Percentiles rank a stretch among this genome's conserved stretches.
Evolutionary conservation across 768 basidiomycete species (phyloP).

Genomic region (Psilocybe cyanescens): DNA sequence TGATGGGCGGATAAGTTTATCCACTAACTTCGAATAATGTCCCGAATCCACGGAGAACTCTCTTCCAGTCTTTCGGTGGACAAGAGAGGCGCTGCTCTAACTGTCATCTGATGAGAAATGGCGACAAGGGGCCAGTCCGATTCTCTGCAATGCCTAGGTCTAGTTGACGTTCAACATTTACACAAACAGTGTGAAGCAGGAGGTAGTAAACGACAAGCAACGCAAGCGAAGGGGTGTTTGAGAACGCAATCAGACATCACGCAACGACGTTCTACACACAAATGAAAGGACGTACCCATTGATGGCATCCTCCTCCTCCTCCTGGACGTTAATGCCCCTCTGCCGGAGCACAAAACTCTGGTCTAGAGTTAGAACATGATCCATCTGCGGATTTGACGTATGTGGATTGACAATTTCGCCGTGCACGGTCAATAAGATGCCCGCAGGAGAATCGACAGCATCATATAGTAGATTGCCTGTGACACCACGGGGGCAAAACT

Average conservation of each 20-base stretch:
- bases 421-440: slow-evolving; percentile 29
- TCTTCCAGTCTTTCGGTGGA: slow-evolving; percentile 18
- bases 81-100: slow-evolving; percentile 22
- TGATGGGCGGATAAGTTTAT: neutral
- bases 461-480: slow-evolving; percentile 24
- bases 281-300: slow-evolving; percentile 13
- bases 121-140: slow-evolving; percentile 31
- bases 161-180: neutral
- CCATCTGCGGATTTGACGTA: slow-evolving; percentile 12
- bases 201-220: neutral
- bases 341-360: slow-evolving; percentile 33
- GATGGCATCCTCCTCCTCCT: slow-evolving; percentile 5
- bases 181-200: neutral
- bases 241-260: neutral
- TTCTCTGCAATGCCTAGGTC: neutral
- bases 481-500: slow-evolving; percentile 25
- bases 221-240: neutral
- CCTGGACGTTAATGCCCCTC: slow-evolving; percentile 6
- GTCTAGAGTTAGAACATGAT: slow-evolving; percentile 26
- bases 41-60: slow-evolving; percentile 17
- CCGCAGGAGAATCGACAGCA: slow-evolving; percentile 19
- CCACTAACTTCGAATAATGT: slow-evolving; percentile 12
- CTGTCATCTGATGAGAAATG: slow-evolving; percentile 34
- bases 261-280: neutral
- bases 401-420: slow-evolving; percentile 25